Conservation (phyloP, 495 filamentous ascomycete species). For the Penicillium bovifimosum region DNA sequence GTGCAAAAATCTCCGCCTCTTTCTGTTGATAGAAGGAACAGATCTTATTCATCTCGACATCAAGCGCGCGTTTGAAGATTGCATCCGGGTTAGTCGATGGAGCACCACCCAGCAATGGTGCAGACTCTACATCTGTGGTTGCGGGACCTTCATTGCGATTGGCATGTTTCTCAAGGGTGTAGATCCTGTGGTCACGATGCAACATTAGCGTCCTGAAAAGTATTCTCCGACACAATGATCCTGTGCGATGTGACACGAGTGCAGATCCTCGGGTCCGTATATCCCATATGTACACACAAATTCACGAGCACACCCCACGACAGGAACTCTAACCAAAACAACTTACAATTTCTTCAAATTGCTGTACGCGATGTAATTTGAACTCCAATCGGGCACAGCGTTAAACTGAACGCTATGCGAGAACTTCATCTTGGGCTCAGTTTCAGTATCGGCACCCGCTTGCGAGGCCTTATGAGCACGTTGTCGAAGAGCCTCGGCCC, state of each 20-base stretch:
- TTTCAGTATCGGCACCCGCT: constrained; percentile 23
- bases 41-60: constrained; percentile 89
- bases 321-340: not conserved
- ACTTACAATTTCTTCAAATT: constrained; percentile 97
- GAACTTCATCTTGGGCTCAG: constrained; percentile 90
- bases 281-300: constrained; percentile 1
- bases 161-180: constrained; percentile 76
- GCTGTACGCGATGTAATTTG: constrained; percentile 94
- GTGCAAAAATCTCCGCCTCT: constrained; percentile 75
- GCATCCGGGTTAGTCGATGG: constrained; percentile 60
- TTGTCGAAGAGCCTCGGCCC: constrained; percentile 36
- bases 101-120: constrained; percentile 64
- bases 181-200: constrained; percentile 63
- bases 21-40: constrained; percentile 84
- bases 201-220: constrained; percentile 20
- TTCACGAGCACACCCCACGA: not conserved
- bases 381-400: constrained; percentile 97
- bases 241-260: constrained; percentile 29
- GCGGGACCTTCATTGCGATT: constrained; percentile 46
- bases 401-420: constrained; percentile 99
- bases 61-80: constrained; percentile 73
- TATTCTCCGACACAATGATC: constrained; percentile 2
- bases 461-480: constrained; percentile 21
- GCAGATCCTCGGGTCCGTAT: constrained; percentile 4
- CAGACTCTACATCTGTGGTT: constrained; percentile 67